Evolutionary conservation across 176 grass and related monocot genomes (phyloP).

Genomic region (Cenchrus americanus): DNA sequence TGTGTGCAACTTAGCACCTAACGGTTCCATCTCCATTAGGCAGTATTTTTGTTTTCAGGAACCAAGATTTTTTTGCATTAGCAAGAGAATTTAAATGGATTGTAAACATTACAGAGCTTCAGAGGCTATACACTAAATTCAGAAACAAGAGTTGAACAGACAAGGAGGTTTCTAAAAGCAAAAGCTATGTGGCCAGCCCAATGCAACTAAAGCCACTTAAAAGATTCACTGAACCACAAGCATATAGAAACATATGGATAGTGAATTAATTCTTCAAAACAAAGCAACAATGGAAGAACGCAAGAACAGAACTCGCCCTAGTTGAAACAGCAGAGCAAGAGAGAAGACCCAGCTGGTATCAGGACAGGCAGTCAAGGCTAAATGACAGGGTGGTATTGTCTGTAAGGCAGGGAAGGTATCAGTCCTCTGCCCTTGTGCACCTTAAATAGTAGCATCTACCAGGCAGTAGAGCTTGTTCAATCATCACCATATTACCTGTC

Average conservation of each 20-base stretch:
- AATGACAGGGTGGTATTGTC: conserved; percentile 24
- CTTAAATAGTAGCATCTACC: conserved; percentile 3
- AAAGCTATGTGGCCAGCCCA: neutral
- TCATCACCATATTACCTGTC: neutral
- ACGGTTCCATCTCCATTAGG: neutral
- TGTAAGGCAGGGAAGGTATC: conserved; percentile 20
- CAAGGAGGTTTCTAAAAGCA: neutral
- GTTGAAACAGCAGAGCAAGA: neutral
- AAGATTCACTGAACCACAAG: neutral
- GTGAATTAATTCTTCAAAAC: neutral
- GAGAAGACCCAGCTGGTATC: neutral
- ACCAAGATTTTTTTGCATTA: neutral
- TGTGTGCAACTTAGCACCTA: neutral
- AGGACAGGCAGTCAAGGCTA: conserved; percentile 34
- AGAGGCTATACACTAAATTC: too few relatives aligned
- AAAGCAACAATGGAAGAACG: conserved; percentile 20
- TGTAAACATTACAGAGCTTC: neutral
- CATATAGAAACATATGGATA: neutral
- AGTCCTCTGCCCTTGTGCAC: neutral
- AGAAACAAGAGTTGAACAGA: neutral
- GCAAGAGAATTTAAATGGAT: neutral
- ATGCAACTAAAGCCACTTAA: neutral
- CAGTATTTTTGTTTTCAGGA: neutral
- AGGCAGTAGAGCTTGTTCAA: neutral
- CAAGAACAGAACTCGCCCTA: conserved; percentile 17